Percentiles rank a stretch among this genome's conserved stretches.
Conservation (phyloP, 345 rosid genomes). For the Sapria himalayana region DNA sequence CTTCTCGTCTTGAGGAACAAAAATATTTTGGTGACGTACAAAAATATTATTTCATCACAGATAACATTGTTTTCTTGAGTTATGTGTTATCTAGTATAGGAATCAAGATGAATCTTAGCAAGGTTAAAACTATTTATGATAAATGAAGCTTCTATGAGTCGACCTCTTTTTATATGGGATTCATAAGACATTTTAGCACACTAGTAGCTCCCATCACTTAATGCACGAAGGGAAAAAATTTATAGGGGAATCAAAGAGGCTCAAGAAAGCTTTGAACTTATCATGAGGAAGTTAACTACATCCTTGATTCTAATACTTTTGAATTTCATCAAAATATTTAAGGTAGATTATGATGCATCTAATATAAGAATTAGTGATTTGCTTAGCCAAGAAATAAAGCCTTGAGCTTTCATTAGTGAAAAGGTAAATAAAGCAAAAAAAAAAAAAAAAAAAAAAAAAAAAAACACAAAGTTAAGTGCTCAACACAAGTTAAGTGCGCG, state of each 20-base stretch:
- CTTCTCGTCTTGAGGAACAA: too few species aligned
- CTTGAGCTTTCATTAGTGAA: background rate
- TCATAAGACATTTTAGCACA: background rate
- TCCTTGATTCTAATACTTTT: background rate
- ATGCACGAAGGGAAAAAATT: background rate
- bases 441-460: background rate
- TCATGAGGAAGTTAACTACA: background rate
- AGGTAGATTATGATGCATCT: slow-evolving; percentile 2
- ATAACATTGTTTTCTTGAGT: too few species aligned
- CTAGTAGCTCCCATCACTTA: background rate
- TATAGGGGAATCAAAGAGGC: too few species aligned
- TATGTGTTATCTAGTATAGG: too few species aligned
- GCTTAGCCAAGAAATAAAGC: background rate
- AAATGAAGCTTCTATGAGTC: background rate
- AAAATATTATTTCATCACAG: too few species aligned
- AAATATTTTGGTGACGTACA: too few species aligned
- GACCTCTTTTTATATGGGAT: background rate
- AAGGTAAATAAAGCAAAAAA: background rate
- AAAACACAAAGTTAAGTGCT: background rate
- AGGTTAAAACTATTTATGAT: background rate
- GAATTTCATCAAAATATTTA: background rate
- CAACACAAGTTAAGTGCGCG: too few species aligned
- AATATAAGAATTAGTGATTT: background rate
- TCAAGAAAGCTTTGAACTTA: background rate
- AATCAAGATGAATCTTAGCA: background rate